phyloP scores from a whole-genome alignment of 78 protist genomes.

The Dictyostelium firmibasis region DNA sequence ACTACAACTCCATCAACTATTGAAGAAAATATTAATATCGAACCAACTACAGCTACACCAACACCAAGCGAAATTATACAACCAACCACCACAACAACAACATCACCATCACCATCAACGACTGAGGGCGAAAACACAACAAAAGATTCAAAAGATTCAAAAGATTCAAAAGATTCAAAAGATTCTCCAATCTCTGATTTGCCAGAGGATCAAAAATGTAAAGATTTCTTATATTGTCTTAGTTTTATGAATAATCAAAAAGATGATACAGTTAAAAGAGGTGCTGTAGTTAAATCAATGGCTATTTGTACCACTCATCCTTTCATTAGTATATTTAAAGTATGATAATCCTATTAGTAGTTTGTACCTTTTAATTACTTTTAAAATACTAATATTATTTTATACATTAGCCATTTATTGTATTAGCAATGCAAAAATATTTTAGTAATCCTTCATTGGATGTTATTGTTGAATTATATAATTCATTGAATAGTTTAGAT shows the following conservation, averaged over 20 bases:
- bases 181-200: neutral
- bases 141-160: neutral
- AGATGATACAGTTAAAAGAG: constrained; percentile 71
- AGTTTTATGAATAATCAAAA: constrained; percentile 81
- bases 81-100: neutral
- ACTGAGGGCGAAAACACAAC: neutral
- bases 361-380: too few species aligned
- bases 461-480: constrained; percentile 78
- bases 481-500: constrained; percentile 87
- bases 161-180: neutral
- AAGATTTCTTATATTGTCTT: constrained; percentile 88
- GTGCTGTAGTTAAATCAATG: constrained; percentile 88
- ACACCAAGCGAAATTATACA: neutral
- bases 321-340: constrained; percentile 84
- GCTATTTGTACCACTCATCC: constrained; percentile 87
- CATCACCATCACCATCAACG: neutral
- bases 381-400: neutral
- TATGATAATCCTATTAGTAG: neutral
- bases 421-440: constrained; percentile 81
- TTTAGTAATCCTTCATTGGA: constrained; percentile 37
- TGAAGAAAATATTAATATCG: neutral
- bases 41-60: neutral
- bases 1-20: neutral
- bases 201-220: constrained; percentile 21
- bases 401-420: constrained; percentile 77